A percentile compares a stretch with the other conserved stretches of the same genome.
Evolutionary conservation across 139 green algal species (phyloP).

Genomic region (Mesotaenium endlicherianum): DNA sequence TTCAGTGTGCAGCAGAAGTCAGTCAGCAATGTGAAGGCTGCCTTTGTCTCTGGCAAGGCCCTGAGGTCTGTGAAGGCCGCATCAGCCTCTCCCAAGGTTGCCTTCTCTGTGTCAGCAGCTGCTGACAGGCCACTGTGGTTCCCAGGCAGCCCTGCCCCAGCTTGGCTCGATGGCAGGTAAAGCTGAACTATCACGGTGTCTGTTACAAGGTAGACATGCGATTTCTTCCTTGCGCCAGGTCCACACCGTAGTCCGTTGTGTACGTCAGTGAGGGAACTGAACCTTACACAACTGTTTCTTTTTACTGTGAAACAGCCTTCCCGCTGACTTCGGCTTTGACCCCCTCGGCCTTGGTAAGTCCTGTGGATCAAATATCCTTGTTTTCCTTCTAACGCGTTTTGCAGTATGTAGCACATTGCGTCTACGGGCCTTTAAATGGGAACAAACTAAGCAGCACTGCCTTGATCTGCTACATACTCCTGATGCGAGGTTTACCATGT

Average conservation of each 20-base stretch:
- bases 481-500: neutral
- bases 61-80: slow-evolving; percentile 18
- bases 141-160: slow-evolving; percentile 46
- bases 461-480: no score
- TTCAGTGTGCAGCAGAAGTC: neutral
- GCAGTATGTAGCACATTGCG: neutral
- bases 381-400: no score
- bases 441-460: neutral
- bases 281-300: neutral
- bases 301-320: slow-evolving; percentile 36
- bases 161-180: slow-evolving; percentile 53
- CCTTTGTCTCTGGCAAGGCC: slow-evolving; percentile 23
- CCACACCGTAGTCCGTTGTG: neutral
- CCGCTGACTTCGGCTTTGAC: slow-evolving; percentile 62
- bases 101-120: slow-evolving; percentile 7
- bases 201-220: no score
- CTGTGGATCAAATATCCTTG: no score
- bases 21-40: neutral
- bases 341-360: slow-evolving; percentile 55
- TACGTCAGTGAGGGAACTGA: neutral
- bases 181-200: slow-evolving; percentile 19
- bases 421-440: neutral
- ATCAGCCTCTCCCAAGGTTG: neutral
- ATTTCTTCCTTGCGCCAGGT: neutral
- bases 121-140: slow-evolving; percentile 56